Evolutionary conservation across 2,329 filamentous ascomycete species (phyloP).

Genomic region (Phialophora expanda): DNA sequence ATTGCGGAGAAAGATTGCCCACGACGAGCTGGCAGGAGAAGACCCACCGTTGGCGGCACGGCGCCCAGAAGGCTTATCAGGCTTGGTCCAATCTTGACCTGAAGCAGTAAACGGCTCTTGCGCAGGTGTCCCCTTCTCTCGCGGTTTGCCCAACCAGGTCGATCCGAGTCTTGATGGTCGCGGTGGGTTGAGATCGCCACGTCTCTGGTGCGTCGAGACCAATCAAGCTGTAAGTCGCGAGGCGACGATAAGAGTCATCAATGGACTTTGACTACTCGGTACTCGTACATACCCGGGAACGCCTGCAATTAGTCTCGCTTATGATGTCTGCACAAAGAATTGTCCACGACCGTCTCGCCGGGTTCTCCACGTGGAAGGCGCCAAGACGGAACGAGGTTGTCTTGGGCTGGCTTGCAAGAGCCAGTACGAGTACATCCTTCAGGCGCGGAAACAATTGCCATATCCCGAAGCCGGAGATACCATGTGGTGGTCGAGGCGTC

Average conservation of each 20-base stretch:
- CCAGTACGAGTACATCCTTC: neutral
- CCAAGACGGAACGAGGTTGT: neutral
- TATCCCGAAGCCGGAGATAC: neutral
- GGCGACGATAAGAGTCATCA: neutral
- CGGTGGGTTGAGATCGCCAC: neutral
- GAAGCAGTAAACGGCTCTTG: neutral
- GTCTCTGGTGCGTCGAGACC: neutral
- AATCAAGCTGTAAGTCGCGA: neutral
- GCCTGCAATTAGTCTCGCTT: neutral
- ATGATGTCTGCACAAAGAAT: neutral
- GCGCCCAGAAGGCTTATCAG: conserved; percentile 9
- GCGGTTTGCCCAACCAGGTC: neutral
- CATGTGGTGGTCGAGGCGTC: too few species aligned
- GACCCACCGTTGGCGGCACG: neutral
- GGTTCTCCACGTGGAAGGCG: conserved; percentile 14
- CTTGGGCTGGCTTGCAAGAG: neutral
- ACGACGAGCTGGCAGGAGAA: conserved; percentile 10
- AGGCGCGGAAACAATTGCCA: too few species aligned
- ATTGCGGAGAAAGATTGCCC: conserved; percentile 20
- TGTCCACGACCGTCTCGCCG: neutral
- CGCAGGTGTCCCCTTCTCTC: neutral
- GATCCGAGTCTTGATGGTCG: neutral
- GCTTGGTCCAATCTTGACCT: conserved; percentile 10
- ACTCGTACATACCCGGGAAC: neutral
- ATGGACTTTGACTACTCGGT: neutral